A percentile compares a stretch with the other conserved stretches of the same genome.
These are phyloP conservation scores for Phalaenopsis hybrid DNA, from an alignment of 116 monocot species.

Conservation along the genomic window DNA sequence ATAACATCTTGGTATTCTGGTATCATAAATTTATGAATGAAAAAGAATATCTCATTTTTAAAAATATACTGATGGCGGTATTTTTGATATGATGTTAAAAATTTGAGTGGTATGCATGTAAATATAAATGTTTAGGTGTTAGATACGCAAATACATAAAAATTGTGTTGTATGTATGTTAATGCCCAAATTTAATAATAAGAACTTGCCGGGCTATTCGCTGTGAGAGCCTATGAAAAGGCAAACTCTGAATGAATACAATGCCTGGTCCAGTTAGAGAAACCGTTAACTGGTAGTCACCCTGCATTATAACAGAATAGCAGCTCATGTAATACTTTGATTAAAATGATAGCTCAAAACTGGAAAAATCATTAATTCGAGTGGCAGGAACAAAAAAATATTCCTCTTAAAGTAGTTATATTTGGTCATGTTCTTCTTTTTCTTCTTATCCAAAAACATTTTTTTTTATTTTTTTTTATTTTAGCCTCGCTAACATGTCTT, in stretches of 20 bases:
- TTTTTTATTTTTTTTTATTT: no score
- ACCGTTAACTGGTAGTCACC: slow-evolving; percentile 65
- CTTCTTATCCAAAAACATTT: background rate
- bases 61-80: no score
- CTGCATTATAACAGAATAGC: slow-evolving; percentile 26
- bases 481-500: no score
- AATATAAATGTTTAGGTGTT: no score
- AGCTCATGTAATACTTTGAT: background rate
- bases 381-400: background rate
- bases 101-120: no score
- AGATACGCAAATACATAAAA: no score
- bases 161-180: no score
- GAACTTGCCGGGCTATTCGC: slow-evolving; percentile 63
- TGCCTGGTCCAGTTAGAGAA: slow-evolving; percentile 72
- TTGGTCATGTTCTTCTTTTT: background rate
- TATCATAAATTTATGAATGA: no score
- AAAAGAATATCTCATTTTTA: no score
- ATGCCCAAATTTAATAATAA: background rate
- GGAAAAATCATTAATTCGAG: background rate
- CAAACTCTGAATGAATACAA: slow-evolving; percentile 92
- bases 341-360: background rate
- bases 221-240: slow-evolving; percentile 84
- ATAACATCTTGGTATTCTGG: no score
- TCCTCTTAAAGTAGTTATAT: background rate
- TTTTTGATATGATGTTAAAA: no score